A percentile compares a stretch with the other conserved stretches of the same genome.
These are phyloP conservation scores for Syzygium oleosum DNA, from an alignment of 345 rosid species.

Conservation along the genomic window DNA sequence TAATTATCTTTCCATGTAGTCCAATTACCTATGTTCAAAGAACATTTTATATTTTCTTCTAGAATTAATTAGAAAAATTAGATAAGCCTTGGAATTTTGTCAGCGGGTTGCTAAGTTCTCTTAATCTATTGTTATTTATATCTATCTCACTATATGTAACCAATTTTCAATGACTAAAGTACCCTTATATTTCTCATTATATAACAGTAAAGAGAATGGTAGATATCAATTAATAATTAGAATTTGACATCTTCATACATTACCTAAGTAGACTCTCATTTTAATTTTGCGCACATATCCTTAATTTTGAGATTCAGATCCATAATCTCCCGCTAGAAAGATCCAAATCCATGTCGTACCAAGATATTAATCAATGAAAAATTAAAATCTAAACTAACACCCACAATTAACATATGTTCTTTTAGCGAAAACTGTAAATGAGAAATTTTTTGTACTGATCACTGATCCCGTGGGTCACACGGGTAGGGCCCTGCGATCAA, in stretches of 20 bases:
- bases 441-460: too few species aligned
- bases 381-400: too few species aligned
- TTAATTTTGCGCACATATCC: neutral
- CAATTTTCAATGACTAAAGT: neutral
- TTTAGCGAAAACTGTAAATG: too few species aligned
- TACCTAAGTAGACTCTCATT: neutral
- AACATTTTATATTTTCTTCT: neutral
- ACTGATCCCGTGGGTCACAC: too few species aligned
- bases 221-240: neutral
- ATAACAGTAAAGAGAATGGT: neutral
- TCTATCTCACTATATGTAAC: neutral
- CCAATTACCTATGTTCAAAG: neutral
- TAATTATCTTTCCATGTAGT: neutral
- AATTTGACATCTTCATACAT: neutral
- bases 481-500: too few species aligned
- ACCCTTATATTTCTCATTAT: neutral
- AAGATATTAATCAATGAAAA: too few species aligned
- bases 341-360: too few species aligned
- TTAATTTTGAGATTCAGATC: neutral
- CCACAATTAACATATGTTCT: too few species aligned
- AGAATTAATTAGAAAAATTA: neutral
- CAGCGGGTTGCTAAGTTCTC: neutral
- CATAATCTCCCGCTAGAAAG: too few species aligned
- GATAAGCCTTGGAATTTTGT: neutral
- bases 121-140: neutral